Evolutionary conservation across 768 basidiomycete genomes (phyloP).

Genomic region (Coprinopsis strossmayeri): DNA sequence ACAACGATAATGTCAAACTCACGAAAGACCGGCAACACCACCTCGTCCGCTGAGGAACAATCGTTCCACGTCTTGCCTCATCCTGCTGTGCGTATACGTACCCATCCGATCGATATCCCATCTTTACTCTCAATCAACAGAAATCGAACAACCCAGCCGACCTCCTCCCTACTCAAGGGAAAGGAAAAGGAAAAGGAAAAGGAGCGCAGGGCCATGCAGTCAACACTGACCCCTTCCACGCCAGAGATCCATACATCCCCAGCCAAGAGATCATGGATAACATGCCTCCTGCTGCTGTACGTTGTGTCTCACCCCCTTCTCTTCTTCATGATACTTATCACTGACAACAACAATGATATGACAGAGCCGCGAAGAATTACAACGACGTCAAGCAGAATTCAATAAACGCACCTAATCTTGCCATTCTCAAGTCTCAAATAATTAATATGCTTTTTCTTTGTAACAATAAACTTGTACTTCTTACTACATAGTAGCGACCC

Average conservation of each 20-base stretch:
- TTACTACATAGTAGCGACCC: background rate
- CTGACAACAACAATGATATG: background rate
- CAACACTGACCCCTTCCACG: conserved; percentile 37
- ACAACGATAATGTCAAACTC: too few relatives aligned
- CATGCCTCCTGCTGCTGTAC: conserved; percentile 42
- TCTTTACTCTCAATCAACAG: conserved; percentile 22
- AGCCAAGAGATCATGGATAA: conserved; percentile 35
- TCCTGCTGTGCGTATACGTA: conserved; percentile 39
- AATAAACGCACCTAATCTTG: conserved; percentile 18
- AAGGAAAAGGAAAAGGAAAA: conserved; percentile 29
- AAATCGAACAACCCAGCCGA: conserved; percentile 58
- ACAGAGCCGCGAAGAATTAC: conserved; percentile 48
- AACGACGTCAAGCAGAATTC: conserved; percentile 37
- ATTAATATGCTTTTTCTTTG: background rate
- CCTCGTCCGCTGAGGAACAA: too few relatives aligned
- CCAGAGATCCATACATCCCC: conserved; percentile 46
- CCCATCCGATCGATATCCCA: background rate
- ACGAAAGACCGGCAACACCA: too few relatives aligned
- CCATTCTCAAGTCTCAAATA: background rate
- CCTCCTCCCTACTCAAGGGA: conserved; percentile 40
- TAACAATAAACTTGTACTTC: background rate
- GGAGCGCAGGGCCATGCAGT: conserved; percentile 20
- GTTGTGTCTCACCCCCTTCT: conserved; percentile 10
- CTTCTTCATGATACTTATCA: background rate
- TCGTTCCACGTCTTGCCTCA: conserved; percentile 51